Evolutionary conservation across 1,284 basidiomycete genomes (phyloP).

Genomic region (Sporisorium sorghi): DNA sequence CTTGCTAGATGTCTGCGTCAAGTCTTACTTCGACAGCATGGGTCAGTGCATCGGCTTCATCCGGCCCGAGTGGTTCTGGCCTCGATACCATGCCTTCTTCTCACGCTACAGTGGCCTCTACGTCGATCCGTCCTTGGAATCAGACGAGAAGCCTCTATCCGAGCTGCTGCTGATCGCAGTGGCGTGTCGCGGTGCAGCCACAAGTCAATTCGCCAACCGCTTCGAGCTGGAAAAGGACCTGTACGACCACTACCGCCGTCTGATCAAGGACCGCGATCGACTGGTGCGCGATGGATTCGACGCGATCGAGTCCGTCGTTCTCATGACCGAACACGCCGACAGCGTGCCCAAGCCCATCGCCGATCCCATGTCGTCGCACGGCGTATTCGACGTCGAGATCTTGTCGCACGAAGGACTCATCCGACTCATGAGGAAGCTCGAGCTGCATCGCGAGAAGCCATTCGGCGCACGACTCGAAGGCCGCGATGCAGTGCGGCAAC

Average conservation of each 20-base stretch:
- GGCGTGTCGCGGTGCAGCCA: conserved; percentile 27
- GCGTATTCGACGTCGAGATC: conserved; percentile 31
- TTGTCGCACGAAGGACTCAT: conserved; percentile 35
- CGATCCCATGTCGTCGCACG: conserved; percentile 34
- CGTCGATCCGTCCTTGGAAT: background rate
- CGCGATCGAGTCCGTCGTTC: conserved; percentile 29
- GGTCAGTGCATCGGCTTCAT: conserved; percentile 44
- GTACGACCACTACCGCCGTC: conserved; percentile 23
- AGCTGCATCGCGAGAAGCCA: conserved; percentile 33
- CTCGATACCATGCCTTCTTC: conserved; percentile 37
- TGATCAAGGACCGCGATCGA: conserved; percentile 41
- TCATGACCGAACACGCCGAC: conserved; percentile 32
- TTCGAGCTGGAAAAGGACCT: conserved; percentile 38
- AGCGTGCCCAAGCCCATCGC: conserved; percentile 13
- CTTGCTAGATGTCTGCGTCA: conserved; percentile 33
- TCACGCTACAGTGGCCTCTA: conserved; percentile 22
- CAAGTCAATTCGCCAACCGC: conserved; percentile 28
- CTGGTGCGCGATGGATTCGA: conserved; percentile 35
- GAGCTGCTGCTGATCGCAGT: conserved; percentile 39
- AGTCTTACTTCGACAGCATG: conserved; percentile 29
- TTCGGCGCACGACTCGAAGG: conserved; percentile 35
- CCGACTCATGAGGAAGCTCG: conserved; percentile 39
- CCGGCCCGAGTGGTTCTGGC: conserved; percentile 43
- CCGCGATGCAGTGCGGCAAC: conserved; percentile 24
- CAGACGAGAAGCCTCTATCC: conserved; percentile 26